phyloP scores from a whole-genome alignment of 1,284 basidiomycete species.

The Pseudozyma sp. region DNA sequence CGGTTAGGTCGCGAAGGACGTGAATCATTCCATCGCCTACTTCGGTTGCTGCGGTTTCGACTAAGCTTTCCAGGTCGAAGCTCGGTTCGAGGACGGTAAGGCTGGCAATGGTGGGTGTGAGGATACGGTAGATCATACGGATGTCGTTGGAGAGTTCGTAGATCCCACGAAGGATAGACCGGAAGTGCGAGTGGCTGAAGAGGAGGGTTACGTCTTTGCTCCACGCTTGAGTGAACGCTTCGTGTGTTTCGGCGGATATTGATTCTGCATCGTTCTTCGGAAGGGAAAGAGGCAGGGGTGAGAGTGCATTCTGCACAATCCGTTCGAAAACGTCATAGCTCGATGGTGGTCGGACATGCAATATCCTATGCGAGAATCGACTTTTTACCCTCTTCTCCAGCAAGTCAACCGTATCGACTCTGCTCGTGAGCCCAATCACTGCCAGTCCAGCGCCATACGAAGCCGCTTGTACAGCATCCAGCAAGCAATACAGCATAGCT shows the following conservation, averaged over 20 bases:
- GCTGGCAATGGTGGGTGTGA: conserved; percentile 19
- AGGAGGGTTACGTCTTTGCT: conserved; percentile 20
- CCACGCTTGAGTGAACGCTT: conserved; percentile 36
- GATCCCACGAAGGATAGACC: conserved; percentile 32
- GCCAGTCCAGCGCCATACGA: conserved; percentile 62
- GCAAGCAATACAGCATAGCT: conserved; percentile 65
- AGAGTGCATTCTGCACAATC: conserved; percentile 46
- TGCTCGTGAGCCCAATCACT: conserved; percentile 58
- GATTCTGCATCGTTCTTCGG: neutral
- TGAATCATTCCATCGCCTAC: conserved; percentile 18
- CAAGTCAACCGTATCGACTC: conserved; percentile 61
- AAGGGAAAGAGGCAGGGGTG: neutral
- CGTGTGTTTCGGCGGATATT: neutral
- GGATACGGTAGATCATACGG: conserved; percentile 41
- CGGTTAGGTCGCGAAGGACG: conserved; percentile 50
- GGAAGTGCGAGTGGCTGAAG: conserved; percentile 28
- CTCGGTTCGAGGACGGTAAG: conserved; percentile 5
- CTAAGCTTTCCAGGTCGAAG: conserved; percentile 21
- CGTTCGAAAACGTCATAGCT: conserved; percentile 35
- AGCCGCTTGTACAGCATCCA: conserved; percentile 66
- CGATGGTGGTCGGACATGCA: conserved; percentile 56
- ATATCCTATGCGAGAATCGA: conserved; percentile 64
- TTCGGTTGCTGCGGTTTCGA: conserved; percentile 21
- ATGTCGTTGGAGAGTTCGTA: conserved; percentile 57
- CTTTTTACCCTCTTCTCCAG: conserved; percentile 67